phyloP scores from a whole-genome alignment of 2,329 filamentous ascomycete genomes.

The Bipolaris cookei region DNA sequence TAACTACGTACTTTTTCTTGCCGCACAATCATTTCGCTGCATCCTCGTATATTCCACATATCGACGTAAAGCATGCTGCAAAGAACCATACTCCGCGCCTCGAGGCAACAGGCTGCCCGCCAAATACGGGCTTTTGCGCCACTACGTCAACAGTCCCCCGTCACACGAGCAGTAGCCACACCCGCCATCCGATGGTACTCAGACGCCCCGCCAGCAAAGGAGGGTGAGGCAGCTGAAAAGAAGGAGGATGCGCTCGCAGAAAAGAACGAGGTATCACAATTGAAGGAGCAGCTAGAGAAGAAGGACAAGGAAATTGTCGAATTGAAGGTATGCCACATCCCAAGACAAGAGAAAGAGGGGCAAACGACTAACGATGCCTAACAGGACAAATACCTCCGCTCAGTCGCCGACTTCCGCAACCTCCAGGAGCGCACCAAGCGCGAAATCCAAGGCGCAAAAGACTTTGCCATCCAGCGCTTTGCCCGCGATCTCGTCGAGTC shows the following conservation, averaged over 20 bases:
- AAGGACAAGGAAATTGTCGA: slow-evolving; percentile 77
- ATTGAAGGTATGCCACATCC: slow-evolving; percentile 71
- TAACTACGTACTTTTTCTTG: neutral
- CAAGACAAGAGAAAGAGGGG: neutral
- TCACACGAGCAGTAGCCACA: slow-evolving; percentile 39
- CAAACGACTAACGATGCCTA: neutral
- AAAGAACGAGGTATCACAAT: slow-evolving; percentile 36
- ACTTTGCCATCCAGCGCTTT: slow-evolving; percentile 94
- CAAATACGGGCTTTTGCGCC: slow-evolving; percentile 50
- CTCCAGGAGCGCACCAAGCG: slow-evolving; percentile 93
- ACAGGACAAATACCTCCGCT: slow-evolving; percentile 93
- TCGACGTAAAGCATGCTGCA: slow-evolving; percentile 55
- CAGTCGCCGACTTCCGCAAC: slow-evolving; percentile 96
- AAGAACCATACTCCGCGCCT: slow-evolving; percentile 58
- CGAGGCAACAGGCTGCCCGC: slow-evolving; percentile 51
- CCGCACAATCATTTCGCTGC: slow-evolving; percentile 1
- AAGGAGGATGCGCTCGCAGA: slow-evolving; percentile 53
- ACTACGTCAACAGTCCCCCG: slow-evolving; percentile 38
- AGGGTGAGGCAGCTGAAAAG: slow-evolving; percentile 51
- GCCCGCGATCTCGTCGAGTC: slow-evolving; percentile 93
- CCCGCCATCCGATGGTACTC: slow-evolving; percentile 55
- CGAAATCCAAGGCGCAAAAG: slow-evolving; percentile 83
- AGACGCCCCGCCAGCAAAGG: slow-evolving; percentile 54
- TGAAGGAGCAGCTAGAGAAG: slow-evolving; percentile 71
- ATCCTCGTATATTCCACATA: slow-evolving; percentile 1